These are phyloP conservation scores for Calycina herbarum DNA, from an alignment of 2,329 filamentous ascomycete genomes.

Conservation along the genomic window DNA sequence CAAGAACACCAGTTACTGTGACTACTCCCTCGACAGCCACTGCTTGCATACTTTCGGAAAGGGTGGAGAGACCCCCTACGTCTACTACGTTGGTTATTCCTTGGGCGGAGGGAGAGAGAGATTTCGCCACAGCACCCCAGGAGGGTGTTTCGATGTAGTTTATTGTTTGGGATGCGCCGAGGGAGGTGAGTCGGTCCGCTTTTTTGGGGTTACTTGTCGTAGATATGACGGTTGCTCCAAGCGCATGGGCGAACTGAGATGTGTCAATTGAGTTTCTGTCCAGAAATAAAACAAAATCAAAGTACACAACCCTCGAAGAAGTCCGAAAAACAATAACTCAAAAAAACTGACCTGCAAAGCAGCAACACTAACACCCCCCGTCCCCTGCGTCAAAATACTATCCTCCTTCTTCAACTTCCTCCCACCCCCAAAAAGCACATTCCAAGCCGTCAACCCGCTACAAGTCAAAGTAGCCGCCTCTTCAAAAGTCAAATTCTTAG, in stretches of 20 bases:
- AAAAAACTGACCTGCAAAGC: constrained; percentile 29
- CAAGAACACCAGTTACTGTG: constrained; percentile 41
- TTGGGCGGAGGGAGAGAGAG: constrained; percentile 30
- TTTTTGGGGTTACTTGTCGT: constrained; percentile 43
- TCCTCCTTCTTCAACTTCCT: constrained; percentile 39
- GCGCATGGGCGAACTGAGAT: constrained; percentile 42
- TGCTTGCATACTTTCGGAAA: constrained; percentile 43
- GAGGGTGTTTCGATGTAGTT: constrained; percentile 44
- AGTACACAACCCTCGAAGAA: neutral
- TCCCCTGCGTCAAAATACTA: constrained; percentile 44
- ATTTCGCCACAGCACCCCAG: constrained; percentile 44
- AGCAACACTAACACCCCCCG: constrained; percentile 44
- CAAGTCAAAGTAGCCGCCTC: constrained; percentile 53
- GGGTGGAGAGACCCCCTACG: constrained; percentile 41
- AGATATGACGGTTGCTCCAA: constrained; percentile 45
- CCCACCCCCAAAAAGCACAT: constrained; percentile 52
- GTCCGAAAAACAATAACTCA: neutral
- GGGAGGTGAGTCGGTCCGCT: constrained; percentile 38
- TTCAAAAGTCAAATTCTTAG: constrained; percentile 46
- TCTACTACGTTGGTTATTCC: constrained; percentile 43
- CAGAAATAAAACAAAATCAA: neutral
- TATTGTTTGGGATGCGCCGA: constrained; percentile 46
- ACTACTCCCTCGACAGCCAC: constrained; percentile 45
- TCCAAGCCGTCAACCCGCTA: constrained; percentile 58
- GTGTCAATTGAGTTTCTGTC: neutral